Conservation (phyloP, 2,329 filamentous ascomycete species). For the Acrocalymma vagum region DNA sequence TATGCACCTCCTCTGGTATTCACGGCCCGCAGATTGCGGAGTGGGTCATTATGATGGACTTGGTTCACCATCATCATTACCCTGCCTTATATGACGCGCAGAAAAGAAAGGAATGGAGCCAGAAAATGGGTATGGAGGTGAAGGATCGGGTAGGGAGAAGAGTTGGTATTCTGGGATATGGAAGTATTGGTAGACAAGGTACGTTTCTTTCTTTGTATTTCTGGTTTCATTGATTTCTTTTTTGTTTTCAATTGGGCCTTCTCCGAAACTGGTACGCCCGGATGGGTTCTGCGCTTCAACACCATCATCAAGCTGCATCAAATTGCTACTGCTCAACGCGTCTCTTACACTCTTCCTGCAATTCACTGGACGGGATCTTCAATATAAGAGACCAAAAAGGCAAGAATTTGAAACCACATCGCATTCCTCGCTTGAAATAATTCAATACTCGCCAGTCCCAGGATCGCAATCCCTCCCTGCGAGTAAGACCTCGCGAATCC, state of each 20-base stretch:
- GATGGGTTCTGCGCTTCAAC: too few relatives aligned
- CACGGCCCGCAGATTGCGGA: constrained; percentile 72
- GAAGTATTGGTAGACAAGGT: constrained; percentile 69
- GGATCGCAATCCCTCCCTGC: too few relatives aligned
- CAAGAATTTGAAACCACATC: too few relatives aligned
- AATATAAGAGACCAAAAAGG: too few relatives aligned
- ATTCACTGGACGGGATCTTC: too few relatives aligned
- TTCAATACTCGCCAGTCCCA: too few relatives aligned
- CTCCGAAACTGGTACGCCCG: too few relatives aligned
- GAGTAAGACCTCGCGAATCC: too few relatives aligned
- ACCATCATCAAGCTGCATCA: too few relatives aligned
- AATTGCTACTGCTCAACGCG: too few relatives aligned
- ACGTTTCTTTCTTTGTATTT: constrained; percentile 22
- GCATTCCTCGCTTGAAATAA: too few relatives aligned
- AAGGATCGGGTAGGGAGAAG: constrained; percentile 66
- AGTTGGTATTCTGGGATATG: constrained; percentile 69
- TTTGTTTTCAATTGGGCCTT: constrained; percentile 5
- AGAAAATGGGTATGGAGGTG: constrained; percentile 44
- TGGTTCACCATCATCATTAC: constrained; percentile 66
- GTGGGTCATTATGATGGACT: constrained; percentile 70
- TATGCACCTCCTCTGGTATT: constrained; percentile 65
- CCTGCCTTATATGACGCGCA: constrained; percentile 65
- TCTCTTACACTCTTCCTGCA: too few relatives aligned
- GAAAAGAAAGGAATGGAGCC: constrained; percentile 63
- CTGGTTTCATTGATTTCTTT: not conserved